These are phyloP conservation scores for Ceratobasidium sp. DNA, from an alignment of 1,284 basidiomycete genomes.

Conservation along the genomic window DNA sequence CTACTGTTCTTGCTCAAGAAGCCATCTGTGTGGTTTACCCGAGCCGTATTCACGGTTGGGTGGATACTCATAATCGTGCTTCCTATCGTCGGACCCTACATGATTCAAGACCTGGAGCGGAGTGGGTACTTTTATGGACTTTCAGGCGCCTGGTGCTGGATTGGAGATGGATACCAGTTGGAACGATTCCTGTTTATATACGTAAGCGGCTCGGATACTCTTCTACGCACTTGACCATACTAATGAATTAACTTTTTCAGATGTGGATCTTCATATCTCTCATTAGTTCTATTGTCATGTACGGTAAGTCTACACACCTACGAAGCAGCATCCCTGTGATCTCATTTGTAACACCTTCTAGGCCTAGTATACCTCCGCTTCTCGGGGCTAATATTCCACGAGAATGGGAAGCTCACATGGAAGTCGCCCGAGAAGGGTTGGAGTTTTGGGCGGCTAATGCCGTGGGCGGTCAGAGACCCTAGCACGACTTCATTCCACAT, in stretches of 20 bases:
- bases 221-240: background rate
- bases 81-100: conserved; percentile 17
- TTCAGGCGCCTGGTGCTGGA: conserved; percentile 37
- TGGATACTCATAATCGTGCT: conserved; percentile 33
- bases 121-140: conserved; percentile 34
- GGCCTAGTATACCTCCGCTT: conserved; percentile 28
- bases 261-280: conserved; percentile 34
- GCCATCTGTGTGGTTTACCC: conserved; percentile 22
- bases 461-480: background rate
- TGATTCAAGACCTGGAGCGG: conserved; percentile 19
- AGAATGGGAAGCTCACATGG: conserved; percentile 11
- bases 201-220: background rate
- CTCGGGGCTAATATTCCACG: background rate
- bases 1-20: conserved; percentile 20
- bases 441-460: conserved; percentile 8
- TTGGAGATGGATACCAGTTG: conserved; percentile 30
- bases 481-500: background rate
- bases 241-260: background rate
- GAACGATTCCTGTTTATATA: conserved; percentile 31
- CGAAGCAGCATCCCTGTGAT: too few relatives aligned
- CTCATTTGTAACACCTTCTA: background rate
- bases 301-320: conserved; percentile 7
- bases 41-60: background rate
- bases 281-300: conserved; percentile 23
- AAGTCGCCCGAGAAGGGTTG: background rate